Conservation (phyloP, 768 basidiomycete genomes). For the Russula olivacea region DNA sequence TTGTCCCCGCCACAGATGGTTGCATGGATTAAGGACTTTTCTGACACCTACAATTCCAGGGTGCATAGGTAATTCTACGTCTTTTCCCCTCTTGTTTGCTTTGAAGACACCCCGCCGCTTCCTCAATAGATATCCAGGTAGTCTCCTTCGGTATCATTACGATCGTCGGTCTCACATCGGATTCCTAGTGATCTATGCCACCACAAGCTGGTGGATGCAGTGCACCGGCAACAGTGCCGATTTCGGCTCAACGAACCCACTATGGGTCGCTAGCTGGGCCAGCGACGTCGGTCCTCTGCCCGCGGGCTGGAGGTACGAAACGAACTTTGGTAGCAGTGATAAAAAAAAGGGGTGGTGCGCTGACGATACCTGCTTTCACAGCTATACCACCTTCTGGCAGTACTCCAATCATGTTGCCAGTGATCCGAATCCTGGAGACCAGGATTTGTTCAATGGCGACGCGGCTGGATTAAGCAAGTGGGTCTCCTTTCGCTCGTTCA, state of each 20-base stretch:
- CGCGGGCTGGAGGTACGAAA: background rate
- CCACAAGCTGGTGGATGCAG: constrained; percentile 60
- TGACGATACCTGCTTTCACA: background rate
- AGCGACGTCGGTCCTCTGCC: background rate
- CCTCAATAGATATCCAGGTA: constrained; percentile 39
- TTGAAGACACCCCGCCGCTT: background rate
- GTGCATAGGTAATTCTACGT: constrained; percentile 39
- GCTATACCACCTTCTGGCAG: constrained; percentile 44
- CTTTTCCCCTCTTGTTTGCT: background rate
- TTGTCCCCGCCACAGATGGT: constrained; percentile 51
- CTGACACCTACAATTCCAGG: constrained; percentile 46
- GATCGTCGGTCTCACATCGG: background rate
- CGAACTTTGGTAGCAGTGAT: background rate
- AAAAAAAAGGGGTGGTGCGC: too few species aligned
- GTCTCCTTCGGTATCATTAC: background rate
- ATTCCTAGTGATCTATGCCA: constrained; percentile 51
- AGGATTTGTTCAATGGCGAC: constrained; percentile 44
- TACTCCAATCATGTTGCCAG: constrained; percentile 49
- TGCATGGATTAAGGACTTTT: constrained; percentile 58
- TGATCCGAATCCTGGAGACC: constrained; percentile 40
- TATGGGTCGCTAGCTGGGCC: constrained; percentile 26
- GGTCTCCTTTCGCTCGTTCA: background rate
- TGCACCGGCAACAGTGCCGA: constrained; percentile 56
- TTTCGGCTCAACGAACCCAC: constrained; percentile 47
- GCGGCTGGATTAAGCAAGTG: background rate